Base-by-base conservation (phyloP, 139 green algal genomes). In the Chlorella sp. region DNA sequence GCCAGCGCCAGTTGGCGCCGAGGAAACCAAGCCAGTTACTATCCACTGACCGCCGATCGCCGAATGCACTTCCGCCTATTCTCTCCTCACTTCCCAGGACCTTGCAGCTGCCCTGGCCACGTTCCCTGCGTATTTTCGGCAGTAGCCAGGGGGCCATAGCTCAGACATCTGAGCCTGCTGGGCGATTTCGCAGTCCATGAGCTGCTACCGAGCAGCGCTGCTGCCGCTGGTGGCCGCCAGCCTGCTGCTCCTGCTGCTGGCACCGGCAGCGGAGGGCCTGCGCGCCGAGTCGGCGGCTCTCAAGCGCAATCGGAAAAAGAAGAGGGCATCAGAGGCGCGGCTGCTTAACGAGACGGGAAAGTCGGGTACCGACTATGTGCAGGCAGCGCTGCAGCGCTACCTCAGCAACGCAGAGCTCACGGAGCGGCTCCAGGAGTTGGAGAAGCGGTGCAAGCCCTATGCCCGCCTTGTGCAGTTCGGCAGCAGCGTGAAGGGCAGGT, bases 221-320 rank as follows among this genome's bases (percentile, higher is more conserved):
- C 7, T 86, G 3, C 15, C 68, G 57, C 57, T 76, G 12, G 12
- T 48, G n/a, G 21, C n/a, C 5, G 48, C 48, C 7, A 57, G 48
- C 48, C 48, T 57, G 57, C n/a, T 76, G 60, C 3, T 26, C 60
- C 82, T 86, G 42, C 42, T 85, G 26, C 48, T 85, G 14, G 79
- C 48, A 39, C 78, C 42, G 22, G 39, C 57, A 28, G 79, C 48
- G 48, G 32, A 39, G 16, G 79, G 79, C 79, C 48, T 85, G 79
- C 79, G 42, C 39, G 79, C 79, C 7, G 37, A 88, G 66, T 69
- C 84, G 34, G 68, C 90, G 15, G 37, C 57, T 7, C 66, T 92
- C 40, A 90, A 92, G 79, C 95, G 90, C 71, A 91, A 96, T 26
- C 94, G 95, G 28, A 92, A 93, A 78, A 96, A 91, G 64, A 85